A percentile compares a stretch with the other conserved stretches of the same genome.
phyloP scores from a whole-genome alignment of 2,329 filamentous ascomycete genomes.

The Metarhizium anisopliae region DNA sequence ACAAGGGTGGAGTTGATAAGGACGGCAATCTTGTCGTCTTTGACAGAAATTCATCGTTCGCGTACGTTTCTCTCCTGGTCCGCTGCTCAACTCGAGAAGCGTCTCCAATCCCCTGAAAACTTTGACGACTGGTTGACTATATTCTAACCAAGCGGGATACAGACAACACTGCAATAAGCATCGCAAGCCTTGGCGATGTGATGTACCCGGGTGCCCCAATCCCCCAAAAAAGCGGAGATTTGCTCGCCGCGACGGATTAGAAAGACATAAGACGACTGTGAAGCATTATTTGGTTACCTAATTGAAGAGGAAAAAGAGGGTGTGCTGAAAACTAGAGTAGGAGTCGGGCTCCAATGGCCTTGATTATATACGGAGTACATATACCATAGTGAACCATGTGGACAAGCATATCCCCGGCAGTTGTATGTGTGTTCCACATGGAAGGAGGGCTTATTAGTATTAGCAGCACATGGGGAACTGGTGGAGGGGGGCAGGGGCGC shows the following conservation, averaged over 20 bases:
- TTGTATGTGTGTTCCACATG: background rate
- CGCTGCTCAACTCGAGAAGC: background rate
- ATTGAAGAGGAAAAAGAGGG: background rate
- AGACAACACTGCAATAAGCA: conserved; percentile 36
- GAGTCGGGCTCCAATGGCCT: background rate
- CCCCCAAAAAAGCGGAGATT: conserved; percentile 31
- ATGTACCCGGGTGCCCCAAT: conserved; percentile 29
- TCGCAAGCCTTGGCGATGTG: conserved; percentile 31
- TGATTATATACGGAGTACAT: background rate
- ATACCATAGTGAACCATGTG: background rate
- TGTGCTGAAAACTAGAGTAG: background rate
- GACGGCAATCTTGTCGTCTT: conserved; percentile 28
- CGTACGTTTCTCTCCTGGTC: conserved; percentile 15
- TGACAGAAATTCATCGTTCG: conserved; percentile 33
- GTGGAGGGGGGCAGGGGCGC: background rate
- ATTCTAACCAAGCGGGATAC: conserved; percentile 7
- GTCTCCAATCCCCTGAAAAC: background rate
- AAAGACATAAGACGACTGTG: conserved; percentile 30
- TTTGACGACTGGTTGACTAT: background rate
- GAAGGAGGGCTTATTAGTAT: background rate
- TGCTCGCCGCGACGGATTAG: conserved; percentile 31
- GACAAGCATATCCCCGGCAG: background rate
- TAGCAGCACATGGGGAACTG: background rate
- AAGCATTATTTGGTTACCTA: conserved; percentile 25
- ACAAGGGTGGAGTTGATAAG: conserved; percentile 32